Evolutionary conservation across 73 alveolate genomes (phyloP).

Genomic region (Paramecium biaurelia): DNA sequence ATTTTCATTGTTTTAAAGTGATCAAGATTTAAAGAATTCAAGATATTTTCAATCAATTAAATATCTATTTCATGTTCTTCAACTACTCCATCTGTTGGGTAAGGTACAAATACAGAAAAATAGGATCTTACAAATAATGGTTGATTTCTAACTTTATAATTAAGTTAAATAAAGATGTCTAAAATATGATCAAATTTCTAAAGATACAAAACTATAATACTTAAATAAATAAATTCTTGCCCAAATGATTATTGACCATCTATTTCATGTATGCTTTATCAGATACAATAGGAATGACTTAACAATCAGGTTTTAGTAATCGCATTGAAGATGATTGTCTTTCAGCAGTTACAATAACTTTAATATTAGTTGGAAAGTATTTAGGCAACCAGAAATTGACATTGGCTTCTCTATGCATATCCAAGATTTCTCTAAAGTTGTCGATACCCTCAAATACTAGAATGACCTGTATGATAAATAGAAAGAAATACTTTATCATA

Average conservation of each 20-base stretch:
- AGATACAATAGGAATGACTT: slow-evolving; percentile 7
- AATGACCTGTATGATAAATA: slow-evolving; percentile 27
- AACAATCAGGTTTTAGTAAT: not conserved
- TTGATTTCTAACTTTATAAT: not conserved
- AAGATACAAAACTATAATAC: not conserved
- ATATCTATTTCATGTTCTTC: slow-evolving; percentile 1
- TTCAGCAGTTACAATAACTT: slow-evolving; percentile 72
- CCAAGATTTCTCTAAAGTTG: slow-evolving; percentile 65
- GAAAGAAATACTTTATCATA: slow-evolving; percentile 46
- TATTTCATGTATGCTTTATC: not conserved
- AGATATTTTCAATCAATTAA: not conserved
- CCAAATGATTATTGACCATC: not conserved
- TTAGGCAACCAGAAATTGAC: slow-evolving; percentile 77
- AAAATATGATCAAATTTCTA: not conserved
- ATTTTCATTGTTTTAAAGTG: not conserved
- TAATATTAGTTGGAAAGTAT: slow-evolving; percentile 73
- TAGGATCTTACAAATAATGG: slow-evolving; percentile 29
- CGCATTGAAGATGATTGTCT: slow-evolving; percentile 68
- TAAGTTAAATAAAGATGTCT: not conserved
- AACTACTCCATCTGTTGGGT: slow-evolving; percentile 59
- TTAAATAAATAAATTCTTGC: not conserved
- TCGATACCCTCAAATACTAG: slow-evolving; percentile 76
- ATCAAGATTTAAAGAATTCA: not conserved
- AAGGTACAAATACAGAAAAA: slow-evolving; percentile 37
- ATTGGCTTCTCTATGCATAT: slow-evolving; percentile 70